These are phyloP conservation scores for Stachybotrys elegans DNA, from an alignment of 2,329 filamentous ascomycete genomes.

Conservation along the genomic window DNA sequence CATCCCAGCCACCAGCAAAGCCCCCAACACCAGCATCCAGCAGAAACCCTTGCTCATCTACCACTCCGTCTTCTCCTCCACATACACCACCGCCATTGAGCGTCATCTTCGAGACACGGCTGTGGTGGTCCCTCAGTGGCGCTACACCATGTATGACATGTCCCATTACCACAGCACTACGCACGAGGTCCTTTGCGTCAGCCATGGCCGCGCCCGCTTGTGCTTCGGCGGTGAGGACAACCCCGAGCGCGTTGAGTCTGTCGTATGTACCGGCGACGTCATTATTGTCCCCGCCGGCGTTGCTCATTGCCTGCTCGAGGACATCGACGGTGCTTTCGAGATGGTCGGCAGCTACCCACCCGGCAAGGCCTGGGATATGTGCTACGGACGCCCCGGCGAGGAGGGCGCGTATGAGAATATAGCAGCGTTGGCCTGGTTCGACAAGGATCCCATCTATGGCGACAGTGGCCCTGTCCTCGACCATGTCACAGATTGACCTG, in stretches of 20 bases:
- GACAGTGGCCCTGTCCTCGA: slow-evolving; percentile 8
- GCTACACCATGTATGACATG: slow-evolving; percentile 62
- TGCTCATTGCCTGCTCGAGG: slow-evolving; percentile 56
- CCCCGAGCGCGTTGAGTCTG: slow-evolving; percentile 47
- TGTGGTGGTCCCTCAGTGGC: slow-evolving; percentile 60
- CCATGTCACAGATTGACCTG: slow-evolving; percentile 3
- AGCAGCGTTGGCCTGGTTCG: slow-evolving; percentile 10
- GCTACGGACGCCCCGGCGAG: slow-evolving; percentile 54
- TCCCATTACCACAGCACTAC: slow-evolving; percentile 64
- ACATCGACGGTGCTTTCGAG: slow-evolving; percentile 48
- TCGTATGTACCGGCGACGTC: slow-evolving; percentile 55
- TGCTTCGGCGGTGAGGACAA: slow-evolving; percentile 65
- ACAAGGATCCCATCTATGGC: slow-evolving; percentile 14
- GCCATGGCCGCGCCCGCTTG: slow-evolving; percentile 51
- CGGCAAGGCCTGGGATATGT: slow-evolving; percentile 64
- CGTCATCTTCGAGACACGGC: slow-evolving; percentile 46
- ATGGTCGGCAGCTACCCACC: slow-evolving; percentile 65
- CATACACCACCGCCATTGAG: slow-evolving; percentile 45
- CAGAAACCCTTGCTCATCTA: slow-evolving; percentile 62
- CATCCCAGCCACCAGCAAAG: slow-evolving; percentile 50
- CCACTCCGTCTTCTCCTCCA: slow-evolving; percentile 47
- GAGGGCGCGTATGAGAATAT: slow-evolving; percentile 5
- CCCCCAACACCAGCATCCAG: slow-evolving; percentile 62
- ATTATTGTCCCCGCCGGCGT: slow-evolving; percentile 63
- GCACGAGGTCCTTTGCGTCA: slow-evolving; percentile 62